These are phyloP conservation scores for Neurospora sublineolata DNA, from an alignment of 495 filamentous ascomycete species.

Conservation along the genomic window DNA sequence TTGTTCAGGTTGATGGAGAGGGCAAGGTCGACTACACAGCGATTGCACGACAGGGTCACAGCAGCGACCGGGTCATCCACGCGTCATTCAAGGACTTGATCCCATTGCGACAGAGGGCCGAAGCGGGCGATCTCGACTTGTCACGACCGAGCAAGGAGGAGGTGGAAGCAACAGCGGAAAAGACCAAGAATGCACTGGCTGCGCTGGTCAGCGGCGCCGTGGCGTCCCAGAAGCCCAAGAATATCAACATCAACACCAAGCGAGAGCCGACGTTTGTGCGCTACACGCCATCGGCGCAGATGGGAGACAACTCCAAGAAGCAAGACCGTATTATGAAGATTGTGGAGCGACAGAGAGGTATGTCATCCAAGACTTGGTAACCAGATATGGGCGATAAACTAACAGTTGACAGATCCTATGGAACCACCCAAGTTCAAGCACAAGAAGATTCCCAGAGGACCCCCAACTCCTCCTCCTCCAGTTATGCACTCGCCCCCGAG, in stretches of 20 bases:
- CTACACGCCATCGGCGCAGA: constrained; percentile 93
- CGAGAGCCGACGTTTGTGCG: constrained; percentile 87
- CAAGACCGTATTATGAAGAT: constrained; percentile 98
- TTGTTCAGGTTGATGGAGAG: constrained; percentile 78
- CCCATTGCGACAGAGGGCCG: constrained; percentile 81
- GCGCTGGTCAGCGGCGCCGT: constrained; percentile 75
- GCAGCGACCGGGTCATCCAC: constrained; percentile 74
- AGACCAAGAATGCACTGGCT: constrained; percentile 75
- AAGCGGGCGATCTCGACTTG: constrained; percentile 87
- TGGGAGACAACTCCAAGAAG: constrained; percentile 80
- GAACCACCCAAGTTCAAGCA: constrained; percentile 97
- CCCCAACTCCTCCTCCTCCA: constrained; percentile 83
- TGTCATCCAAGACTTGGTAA: neutral
- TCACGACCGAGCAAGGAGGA: constrained; percentile 78
- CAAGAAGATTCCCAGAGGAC: constrained; percentile 94
- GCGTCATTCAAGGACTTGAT: constrained; percentile 95
- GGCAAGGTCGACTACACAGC: constrained; percentile 95
- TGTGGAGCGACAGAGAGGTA: constrained; percentile 67
- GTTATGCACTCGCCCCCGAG: constrained; percentile 92
- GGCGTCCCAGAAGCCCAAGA: constrained; percentile 90
- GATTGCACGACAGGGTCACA: constrained; percentile 84
- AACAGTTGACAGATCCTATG: constrained; percentile 60
- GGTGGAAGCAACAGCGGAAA: constrained; percentile 68
- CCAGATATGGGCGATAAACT: neutral
- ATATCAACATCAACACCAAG: constrained; percentile 62